These are phyloP conservation scores for Chlorella variabilis DNA, from an alignment of 163 green algal species.

Conservation along the genomic window DNA sequence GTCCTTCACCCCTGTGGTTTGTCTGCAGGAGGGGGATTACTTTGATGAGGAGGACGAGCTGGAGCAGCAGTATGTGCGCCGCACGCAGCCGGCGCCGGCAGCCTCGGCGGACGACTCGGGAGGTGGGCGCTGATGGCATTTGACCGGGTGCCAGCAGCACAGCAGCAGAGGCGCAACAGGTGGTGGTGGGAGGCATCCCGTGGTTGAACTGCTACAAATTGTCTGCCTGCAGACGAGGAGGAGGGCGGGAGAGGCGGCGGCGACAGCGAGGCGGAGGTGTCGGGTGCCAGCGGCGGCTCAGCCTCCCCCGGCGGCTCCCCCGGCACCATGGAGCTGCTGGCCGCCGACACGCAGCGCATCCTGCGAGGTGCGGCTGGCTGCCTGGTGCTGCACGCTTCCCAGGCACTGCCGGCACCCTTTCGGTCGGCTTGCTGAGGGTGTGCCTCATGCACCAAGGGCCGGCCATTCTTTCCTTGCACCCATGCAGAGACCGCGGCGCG, in stretches of 20 bases:
- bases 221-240: background rate
- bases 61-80: slow-evolving; percentile 29
- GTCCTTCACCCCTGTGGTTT: no score
- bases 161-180: no score
- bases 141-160: no score
- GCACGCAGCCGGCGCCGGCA: background rate
- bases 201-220: background rate
- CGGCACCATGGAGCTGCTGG: slow-evolving; percentile 22
- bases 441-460: no score
- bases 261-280: slow-evolving; percentile 22
- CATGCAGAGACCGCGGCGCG: slow-evolving; percentile 48
- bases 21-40: slow-evolving; percentile 27
- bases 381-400: no score
- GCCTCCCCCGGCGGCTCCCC: background rate
- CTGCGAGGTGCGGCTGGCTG: slow-evolving; percentile 24
- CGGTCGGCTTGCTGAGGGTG: no score
- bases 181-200: no score
- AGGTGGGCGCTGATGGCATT: background rate
- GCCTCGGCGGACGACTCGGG: background rate
- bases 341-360: slow-evolving; percentile 39
- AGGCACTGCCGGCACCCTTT: no score
- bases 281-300: background rate
- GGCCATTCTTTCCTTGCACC: no score
- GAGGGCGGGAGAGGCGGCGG: background rate
- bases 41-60: slow-evolving; percentile 54